Percentiles rank a stretch among this genome's conserved stretches.
phyloP scores from a whole-genome alignment of 2,329 filamentous ascomycete genomes.

The Arthrinium phaeospermum region DNA sequence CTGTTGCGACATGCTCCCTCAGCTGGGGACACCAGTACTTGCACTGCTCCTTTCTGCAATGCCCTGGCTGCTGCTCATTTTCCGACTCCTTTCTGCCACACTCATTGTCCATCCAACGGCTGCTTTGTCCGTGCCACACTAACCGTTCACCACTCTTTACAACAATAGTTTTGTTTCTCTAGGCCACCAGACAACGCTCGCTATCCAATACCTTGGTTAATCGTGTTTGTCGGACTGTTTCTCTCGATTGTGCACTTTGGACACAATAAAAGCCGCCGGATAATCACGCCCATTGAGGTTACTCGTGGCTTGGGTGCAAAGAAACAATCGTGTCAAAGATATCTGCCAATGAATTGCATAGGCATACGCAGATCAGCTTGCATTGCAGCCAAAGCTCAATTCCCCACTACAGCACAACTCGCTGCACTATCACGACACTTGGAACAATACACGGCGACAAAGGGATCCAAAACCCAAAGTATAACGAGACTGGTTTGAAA shows the following conservation, averaged over 20 bases:
- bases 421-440: background rate
- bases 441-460: background rate
- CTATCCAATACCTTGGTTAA: background rate
- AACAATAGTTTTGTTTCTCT: background rate
- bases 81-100: background rate
- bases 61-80: background rate
- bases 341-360: background rate
- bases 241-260: background rate
- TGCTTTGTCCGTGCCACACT: background rate
- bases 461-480: background rate
- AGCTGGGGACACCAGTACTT: background rate
- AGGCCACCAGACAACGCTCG: background rate
- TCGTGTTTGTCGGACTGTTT: background rate
- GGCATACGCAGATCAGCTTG: background rate
- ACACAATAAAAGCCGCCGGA: background rate
- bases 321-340: background rate
- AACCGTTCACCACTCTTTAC: background rate
- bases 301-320: too few species aligned
- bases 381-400: background rate
- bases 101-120: background rate
- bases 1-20: background rate
- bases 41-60: background rate
- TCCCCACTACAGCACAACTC: background rate
- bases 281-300: too few species aligned
- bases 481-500: background rate